A percentile compares a stretch with the other conserved stretches of the same genome.
Evolutionary conservation across 805 yeast species (phyloP).

Genomic region (Candida dendrica): DNA sequence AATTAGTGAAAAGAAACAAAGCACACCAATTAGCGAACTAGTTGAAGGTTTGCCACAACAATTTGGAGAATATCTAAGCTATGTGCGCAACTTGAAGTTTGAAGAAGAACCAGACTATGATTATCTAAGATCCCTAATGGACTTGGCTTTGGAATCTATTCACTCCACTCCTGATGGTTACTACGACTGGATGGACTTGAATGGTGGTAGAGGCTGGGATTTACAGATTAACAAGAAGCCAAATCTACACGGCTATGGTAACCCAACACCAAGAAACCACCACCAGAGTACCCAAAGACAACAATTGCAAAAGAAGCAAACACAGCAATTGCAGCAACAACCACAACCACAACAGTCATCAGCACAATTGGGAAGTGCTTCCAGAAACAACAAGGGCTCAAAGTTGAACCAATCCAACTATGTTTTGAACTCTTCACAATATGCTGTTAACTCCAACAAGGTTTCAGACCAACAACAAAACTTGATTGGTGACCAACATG

Average conservation of each 20-base stretch:
- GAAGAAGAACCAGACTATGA: slow-evolving; percentile 79
- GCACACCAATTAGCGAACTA: slow-evolving; percentile 52
- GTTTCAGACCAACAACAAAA: too few species aligned
- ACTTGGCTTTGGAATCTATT: slow-evolving; percentile 47
- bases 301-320: slow-evolving; percentile 21
- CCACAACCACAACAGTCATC: neutral
- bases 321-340: slow-evolving; percentile 21
- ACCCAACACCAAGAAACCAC: slow-evolving; percentile 44
- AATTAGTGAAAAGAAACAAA: slow-evolving; percentile 74
- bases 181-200: slow-evolving; percentile 78
- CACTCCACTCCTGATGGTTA: slow-evolving; percentile 58
- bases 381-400: slow-evolving; percentile 3
- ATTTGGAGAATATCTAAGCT: slow-evolving; percentile 65
- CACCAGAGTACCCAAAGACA: slow-evolving; percentile 20
- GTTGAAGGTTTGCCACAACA: slow-evolving; percentile 65
- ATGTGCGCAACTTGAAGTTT: slow-evolving; percentile 63
- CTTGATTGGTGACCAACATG: too few species aligned
- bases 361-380: too few species aligned
- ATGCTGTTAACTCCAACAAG: too few species aligned
- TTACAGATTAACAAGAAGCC: slow-evolving; percentile 68
- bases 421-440: too few species aligned
- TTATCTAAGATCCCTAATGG: slow-evolving; percentile 53
- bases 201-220: slow-evolving; percentile 80
- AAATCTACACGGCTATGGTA: slow-evolving; percentile 76
- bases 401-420: slow-evolving; percentile 3